Evolutionary conservation across 805 yeast genomes (phyloP).

Genomic region (Teunomyces atbi): DNA sequence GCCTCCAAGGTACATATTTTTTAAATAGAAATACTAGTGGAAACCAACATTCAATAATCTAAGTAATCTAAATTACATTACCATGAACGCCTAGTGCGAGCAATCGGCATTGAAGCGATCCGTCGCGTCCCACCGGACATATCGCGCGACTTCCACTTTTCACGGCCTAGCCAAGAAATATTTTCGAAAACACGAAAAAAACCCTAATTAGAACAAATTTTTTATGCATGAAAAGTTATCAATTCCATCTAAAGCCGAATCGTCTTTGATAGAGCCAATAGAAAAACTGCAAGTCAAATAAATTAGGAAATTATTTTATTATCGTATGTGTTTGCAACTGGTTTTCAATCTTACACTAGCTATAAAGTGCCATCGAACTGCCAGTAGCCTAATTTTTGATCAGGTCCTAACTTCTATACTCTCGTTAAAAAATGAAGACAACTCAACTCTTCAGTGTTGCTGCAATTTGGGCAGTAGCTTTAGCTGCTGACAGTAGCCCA

Average conservation of each 20-base stretch:
- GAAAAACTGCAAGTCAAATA: not conserved
- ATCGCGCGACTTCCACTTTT: not conserved
- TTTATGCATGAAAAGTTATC: not conserved
- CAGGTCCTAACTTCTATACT: not conserved
- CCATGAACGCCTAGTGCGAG: not conserved
- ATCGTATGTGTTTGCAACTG: not conserved
- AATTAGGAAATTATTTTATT: not conserved
- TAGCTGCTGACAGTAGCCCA: conserved; percentile 10
- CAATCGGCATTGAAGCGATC: not conserved
- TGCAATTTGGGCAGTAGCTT: not conserved
- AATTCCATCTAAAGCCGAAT: conserved; percentile 3
- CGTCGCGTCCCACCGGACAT: not conserved
- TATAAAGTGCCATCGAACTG: not conserved
- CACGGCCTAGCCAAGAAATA: not conserved
- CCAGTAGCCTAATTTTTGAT: not conserved
- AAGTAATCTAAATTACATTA: not conserved
- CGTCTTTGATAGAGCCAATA: conserved; percentile 1
- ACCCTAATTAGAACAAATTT: not conserved
- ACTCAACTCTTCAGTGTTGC: not conserved
- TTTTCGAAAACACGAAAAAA: not conserved
- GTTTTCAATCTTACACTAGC: not conserved
- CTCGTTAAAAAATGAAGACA: not conserved
- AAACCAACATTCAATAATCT: not conserved
- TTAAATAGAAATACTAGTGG: no score
- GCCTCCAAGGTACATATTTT: no score